Conservation (phyloP, 2,329 filamentous ascomycete species). For the Madurella mycetomatis region DNA sequence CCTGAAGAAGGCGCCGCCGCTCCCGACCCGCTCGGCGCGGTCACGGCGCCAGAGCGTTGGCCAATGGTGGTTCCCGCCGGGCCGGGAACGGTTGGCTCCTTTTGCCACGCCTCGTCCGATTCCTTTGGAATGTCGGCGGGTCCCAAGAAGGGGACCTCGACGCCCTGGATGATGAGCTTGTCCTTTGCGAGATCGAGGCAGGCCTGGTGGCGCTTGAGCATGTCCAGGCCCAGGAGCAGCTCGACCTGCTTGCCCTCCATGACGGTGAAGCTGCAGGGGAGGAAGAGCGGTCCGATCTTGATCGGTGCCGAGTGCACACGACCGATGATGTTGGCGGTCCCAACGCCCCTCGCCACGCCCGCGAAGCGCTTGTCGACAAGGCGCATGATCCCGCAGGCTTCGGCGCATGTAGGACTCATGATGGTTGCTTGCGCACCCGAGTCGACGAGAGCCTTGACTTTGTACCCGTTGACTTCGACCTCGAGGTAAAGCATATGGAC, state of each 20-base stretch:
- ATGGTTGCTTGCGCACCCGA: slow-evolving; percentile 97
- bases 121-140: slow-evolving; percentile 93
- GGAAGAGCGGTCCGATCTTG: slow-evolving; percentile 79
- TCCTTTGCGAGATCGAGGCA: slow-evolving; percentile 83
- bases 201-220: slow-evolving; percentile 94
- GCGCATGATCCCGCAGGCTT: slow-evolving; percentile 91
- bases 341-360: slow-evolving; percentile 87
- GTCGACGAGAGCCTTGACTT: slow-evolving; percentile 93
- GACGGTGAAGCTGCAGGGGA: slow-evolving; percentile 95
- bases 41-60: slow-evolving; percentile 71
- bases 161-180: slow-evolving; percentile 79
- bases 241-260: slow-evolving; percentile 99
- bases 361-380: slow-evolving; percentile 89
- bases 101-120: slow-evolving; percentile 64
- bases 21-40: slow-evolving; percentile 24
- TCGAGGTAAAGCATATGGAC: slow-evolving; percentile 97
- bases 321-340: slow-evolving; percentile 89
- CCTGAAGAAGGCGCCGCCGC: slow-evolving; percentile 26
- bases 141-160: slow-evolving; percentile 83
- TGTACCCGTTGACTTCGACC: slow-evolving; percentile 88
- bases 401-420: slow-evolving; percentile 92
- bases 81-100: slow-evolving; percentile 80
- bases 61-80: slow-evolving; percentile 88
- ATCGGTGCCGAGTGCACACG: slow-evolving; percentile 94
- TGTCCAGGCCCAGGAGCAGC: slow-evolving; percentile 86